Base-by-base conservation (phyloP, 2,329 filamentous ascomycete genomes). In the Tolypocladium nubicola region DNA sequence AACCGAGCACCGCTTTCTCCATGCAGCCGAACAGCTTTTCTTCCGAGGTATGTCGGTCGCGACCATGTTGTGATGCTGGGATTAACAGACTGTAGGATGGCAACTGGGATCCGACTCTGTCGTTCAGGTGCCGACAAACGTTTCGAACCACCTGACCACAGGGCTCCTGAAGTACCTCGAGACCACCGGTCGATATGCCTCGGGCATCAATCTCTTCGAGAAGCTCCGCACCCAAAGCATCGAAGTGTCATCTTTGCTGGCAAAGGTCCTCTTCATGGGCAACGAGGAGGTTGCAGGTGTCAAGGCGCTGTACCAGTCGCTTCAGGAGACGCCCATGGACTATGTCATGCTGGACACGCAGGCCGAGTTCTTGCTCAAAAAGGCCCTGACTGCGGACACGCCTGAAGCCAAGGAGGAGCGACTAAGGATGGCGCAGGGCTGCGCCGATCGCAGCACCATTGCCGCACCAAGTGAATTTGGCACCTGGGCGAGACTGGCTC, bases 221-320 rank as follows among this genome's bases (percentile, higher is more conserved):
- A 99, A 99, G 74, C 82, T 99, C 53, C 87, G 93, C 50, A 86
- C 86, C 13, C 88, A 91, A 61, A 96, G 97, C 67, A 84, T 93
- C 1, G 94, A 99, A 68, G 92, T 99, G 1, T 95, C 94, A 0
- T 97, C 94, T 0, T 78, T 99, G 1, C 79, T 99, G 26, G 88
- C 94, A 33, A 91, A 89, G 65, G 90, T 99, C 30, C 83, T 96
- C 64, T 89, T 97, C 64, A 90, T 94, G 79, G 94, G 90, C 23
- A 92, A 97, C 63, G 94, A 99, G 70, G 94, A 99, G 70, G 94
- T 99, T n/a, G 87, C 95, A 64, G 94, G 92, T 2, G 88, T 99
- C 38, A 85, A 90, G 60, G 80, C 96, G 21, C 80, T 99, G 54
- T 88, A 96, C 68, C 87, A 96, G 55, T 89, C 91, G 3, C 81